phyloP scores from a whole-genome alignment of 1,284 basidiomycete species.

The Ustilago vetiveriae region DNA sequence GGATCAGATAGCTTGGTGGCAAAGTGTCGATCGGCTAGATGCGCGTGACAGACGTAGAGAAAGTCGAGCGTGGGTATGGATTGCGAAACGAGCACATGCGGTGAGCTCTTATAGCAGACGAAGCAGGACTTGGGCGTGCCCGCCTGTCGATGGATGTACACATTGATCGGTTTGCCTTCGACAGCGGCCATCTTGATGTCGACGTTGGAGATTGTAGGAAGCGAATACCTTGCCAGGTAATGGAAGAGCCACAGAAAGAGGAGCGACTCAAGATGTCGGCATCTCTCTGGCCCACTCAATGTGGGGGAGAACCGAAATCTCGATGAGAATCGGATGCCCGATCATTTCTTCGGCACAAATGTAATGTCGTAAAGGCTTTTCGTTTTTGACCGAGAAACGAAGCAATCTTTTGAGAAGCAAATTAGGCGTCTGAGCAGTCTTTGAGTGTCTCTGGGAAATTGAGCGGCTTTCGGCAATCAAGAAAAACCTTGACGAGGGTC shows the following conservation, averaged over 20 bases:
- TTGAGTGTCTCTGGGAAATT: neutral
- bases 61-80: slow-evolving; percentile 53
- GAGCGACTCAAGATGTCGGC: too few relatives aligned
- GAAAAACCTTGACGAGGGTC: too few relatives aligned
- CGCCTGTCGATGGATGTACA: slow-evolving; percentile 57
- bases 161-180: slow-evolving; percentile 35
- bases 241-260: neutral
- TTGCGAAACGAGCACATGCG: slow-evolving; percentile 54
- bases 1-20: slow-evolving; percentile 41
- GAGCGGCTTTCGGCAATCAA: neutral
- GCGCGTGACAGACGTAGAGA: slow-evolving; percentile 55
- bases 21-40: slow-evolving; percentile 56
- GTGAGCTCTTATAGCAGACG: slow-evolving; percentile 49
- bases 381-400: neutral
- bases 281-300: too few relatives aligned
- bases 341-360: too few relatives aligned
- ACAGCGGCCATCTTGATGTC: slow-evolving; percentile 4
- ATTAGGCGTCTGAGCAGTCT: slow-evolving; percentile 1
- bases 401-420: neutral
- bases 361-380: too few relatives aligned
- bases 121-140: slow-evolving; percentile 51
- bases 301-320: too few relatives aligned
- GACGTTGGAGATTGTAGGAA: too few relatives aligned
- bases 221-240: neutral
- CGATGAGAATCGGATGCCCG: neutral